Base-by-base conservation (phyloP, 1,139 yeast species). In the Candida glucosophila region DNA sequence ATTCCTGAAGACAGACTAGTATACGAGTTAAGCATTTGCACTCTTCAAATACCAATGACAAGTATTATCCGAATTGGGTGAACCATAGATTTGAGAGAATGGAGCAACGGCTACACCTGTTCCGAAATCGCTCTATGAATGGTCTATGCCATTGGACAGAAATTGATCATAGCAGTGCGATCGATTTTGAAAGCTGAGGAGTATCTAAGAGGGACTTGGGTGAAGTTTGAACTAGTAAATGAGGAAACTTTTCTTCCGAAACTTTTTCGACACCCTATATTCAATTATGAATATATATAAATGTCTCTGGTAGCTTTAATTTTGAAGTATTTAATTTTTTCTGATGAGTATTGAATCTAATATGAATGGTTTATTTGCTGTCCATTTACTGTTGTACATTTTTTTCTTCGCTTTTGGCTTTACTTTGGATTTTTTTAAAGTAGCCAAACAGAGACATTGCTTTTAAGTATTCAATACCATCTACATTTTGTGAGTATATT, bases 31-130 rank as follows among this genome's bases (percentile, higher is more conserved):
- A 8, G 51, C 66, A 5, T 61, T 58, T 18, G 46, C 62, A 25
- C 42, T 52, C 49, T 26, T 52, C 59, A 8, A 49, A 57, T 7
- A 38, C 53, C 21, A 58, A 57, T 37, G 50, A 60, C 34, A 54
- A 47, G 20, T 61, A 60, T 36, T 66, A 65, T 37, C 65, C 64
- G 8, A 59, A 57, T 20, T 66, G 61, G 56, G 46, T 65, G 29
- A 41, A 45, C 25, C 63, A 58, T 42, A 51, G 67, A 36, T 47
- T 62, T 25, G 37, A 41, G 8, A 46, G 65, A 24, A 42, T 63
- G 20, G 38, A 46, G 26, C 44, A 51, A 25, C 48, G 66, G 34
- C 43, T 61, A 15, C 38, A 44, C 5, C 22, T 35, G 9, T 45
- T 54, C 32, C 44, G 49, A 24, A 8, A 16, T 16, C 8, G 8